Evolutionary conservation across 805 yeast species (phyloP).

Genomic region (Vanderwaltozyma tropicalis): DNA sequence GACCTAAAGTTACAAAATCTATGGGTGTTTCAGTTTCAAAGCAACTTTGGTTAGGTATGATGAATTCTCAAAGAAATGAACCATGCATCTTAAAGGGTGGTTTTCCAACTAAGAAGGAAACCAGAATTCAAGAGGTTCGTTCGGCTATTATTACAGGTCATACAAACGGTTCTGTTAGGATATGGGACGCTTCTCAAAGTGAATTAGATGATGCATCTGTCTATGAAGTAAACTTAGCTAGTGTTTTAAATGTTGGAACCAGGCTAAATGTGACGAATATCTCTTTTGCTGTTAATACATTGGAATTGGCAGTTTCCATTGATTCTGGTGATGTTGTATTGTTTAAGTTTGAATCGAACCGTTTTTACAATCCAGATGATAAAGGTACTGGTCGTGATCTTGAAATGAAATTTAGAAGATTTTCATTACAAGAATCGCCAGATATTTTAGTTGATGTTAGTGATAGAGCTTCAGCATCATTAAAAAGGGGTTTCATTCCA

Average conservation of each 20-base stretch:
- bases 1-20: conserved; percentile 56
- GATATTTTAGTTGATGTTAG: conserved; percentile 37
- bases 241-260: conserved; percentile 36
- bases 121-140: conserved; percentile 40
- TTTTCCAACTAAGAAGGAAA: conserved; percentile 43
- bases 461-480: conserved; percentile 40
- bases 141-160: conserved; percentile 76
- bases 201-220: conserved; percentile 53
- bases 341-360: conserved; percentile 57
- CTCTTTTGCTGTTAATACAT: conserved; percentile 69
- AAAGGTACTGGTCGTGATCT: conserved; percentile 6
- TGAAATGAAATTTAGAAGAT: conserved; percentile 20
- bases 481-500: conserved; percentile 57
- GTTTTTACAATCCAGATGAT: conserved; percentile 30
- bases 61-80: conserved; percentile 28
- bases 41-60: conserved; percentile 71
- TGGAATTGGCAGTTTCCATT: conserved; percentile 62
- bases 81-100: conserved; percentile 68
- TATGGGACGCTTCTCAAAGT: conserved; percentile 75
- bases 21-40: conserved; percentile 47
- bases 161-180: conserved; percentile 68
- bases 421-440: conserved; percentile 11
- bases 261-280: conserved; percentile 43
- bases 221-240: conserved; percentile 47
- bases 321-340: conserved; percentile 64